phyloP scores from a whole-genome alignment of 108 stramenopile species.

The Craspedostauros australis region DNA sequence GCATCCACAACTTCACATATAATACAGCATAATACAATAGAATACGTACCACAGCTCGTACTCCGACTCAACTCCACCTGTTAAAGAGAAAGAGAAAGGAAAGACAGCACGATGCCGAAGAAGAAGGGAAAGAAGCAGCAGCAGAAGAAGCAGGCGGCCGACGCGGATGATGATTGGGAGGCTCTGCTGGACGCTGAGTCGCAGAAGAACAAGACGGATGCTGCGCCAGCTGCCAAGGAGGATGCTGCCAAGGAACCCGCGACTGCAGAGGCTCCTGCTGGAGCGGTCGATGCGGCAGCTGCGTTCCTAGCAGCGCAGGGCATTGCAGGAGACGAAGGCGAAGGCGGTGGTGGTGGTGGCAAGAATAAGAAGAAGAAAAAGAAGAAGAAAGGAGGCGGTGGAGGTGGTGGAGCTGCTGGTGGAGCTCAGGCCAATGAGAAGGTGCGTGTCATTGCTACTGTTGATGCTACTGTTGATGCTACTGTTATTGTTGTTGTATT shows the following conservation, averaged over 20 bases:
- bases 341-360: slow-evolving; percentile 29
- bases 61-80: too few relatives aligned
- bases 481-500: neutral
- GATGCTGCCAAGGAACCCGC: slow-evolving; percentile 6
- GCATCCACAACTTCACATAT: too few relatives aligned
- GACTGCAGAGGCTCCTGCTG: slow-evolving; percentile 15
- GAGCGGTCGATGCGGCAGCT: slow-evolving; percentile 61
- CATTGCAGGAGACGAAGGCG: slow-evolving; percentile 37
- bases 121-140: slow-evolving; percentile 27
- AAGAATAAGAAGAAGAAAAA: slow-evolving; percentile 88
- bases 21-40: too few relatives aligned
- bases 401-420: slow-evolving; percentile 10
- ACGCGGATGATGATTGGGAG: slow-evolving; percentile 55
- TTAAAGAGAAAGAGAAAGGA: too few relatives aligned
- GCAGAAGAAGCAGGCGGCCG: slow-evolving; percentile 12
- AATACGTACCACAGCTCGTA: too few relatives aligned
- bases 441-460: slow-evolving; percentile 12
- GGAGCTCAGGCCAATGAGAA: slow-evolving; percentile 44
- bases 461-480: neutral
- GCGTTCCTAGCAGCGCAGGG: slow-evolving; percentile 79
- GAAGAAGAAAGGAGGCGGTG: slow-evolving; percentile 48
- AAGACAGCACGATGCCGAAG: slow-evolving; percentile 27
- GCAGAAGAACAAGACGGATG: slow-evolving; percentile 19
- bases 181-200: slow-evolving; percentile 45
- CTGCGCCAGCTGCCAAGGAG: slow-evolving; percentile 2